Percentiles rank a stretch among this genome's conserved stretches.
phyloP scores from a whole-genome alignment of 768 basidiomycete genomes.

The Suillus hirtellus region DNA sequence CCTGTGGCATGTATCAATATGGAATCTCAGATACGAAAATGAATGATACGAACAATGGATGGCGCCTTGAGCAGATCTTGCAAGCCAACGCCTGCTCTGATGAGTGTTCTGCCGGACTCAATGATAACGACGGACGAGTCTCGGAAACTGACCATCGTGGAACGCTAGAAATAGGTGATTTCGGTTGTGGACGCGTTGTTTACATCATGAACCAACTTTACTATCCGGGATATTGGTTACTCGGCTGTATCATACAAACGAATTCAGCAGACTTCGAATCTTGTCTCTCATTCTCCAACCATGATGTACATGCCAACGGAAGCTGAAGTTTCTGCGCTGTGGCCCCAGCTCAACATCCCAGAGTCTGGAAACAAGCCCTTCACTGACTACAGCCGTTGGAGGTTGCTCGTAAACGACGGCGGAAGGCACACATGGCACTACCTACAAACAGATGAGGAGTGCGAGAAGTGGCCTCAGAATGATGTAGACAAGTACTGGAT shows the following conservation, averaged over 20 bases:
- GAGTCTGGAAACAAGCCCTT: conserved; percentile 56
- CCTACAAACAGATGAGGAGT: conserved; percentile 62
- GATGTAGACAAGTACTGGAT: conserved; percentile 88
- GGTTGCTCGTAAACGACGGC: conserved; percentile 69
- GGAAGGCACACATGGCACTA: conserved; percentile 90
- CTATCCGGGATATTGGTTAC: neutral
- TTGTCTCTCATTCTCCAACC: neutral
- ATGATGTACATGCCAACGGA: conserved; percentile 21
- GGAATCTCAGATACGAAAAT: conserved; percentile 1
- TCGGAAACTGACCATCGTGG: conserved; percentile 63
- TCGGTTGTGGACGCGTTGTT: conserved; percentile 15
- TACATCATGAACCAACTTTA: conserved; percentile 2
- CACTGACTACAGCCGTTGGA: conserved; percentile 82
- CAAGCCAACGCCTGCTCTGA: conserved; percentile 79
- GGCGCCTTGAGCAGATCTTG: conserved; percentile 78
- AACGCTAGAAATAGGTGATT: conserved; percentile 11
- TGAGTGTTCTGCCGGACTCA: conserved; percentile 68
- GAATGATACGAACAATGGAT: conserved; percentile 58
- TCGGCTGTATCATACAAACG: neutral
- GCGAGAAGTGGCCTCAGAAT: conserved; percentile 71
- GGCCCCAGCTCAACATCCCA: conserved; percentile 53
- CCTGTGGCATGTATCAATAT: conserved; percentile 43
- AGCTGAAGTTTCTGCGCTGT: conserved; percentile 27
- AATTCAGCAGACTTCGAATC: neutral
- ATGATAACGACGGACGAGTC: conserved; percentile 81